phyloP scores from a whole-genome alignment of 2,329 filamentous ascomycete genomes.

The Fusarium sp. region DNA sequence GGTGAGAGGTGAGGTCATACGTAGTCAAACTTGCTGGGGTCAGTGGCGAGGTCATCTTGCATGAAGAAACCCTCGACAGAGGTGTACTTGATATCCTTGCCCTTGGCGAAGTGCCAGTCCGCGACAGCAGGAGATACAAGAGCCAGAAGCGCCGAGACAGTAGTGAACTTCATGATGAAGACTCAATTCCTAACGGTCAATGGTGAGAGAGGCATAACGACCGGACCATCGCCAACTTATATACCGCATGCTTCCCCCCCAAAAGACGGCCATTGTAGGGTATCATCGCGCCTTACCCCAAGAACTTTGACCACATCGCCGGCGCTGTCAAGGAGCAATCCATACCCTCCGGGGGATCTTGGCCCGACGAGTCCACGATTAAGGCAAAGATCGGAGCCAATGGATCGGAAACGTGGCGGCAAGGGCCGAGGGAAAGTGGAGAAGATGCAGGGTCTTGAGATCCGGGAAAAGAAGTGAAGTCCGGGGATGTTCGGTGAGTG shows the following conservation, averaged over 20 bases:
- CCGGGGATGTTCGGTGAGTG: slow-evolving; percentile 32
- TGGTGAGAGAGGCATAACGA: background rate
- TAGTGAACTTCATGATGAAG: slow-evolving; percentile 51
- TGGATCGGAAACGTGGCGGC: slow-evolving; percentile 48
- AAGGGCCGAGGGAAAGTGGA: slow-evolving; percentile 26
- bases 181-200: background rate
- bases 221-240: slow-evolving; percentile 14
- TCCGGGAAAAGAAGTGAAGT: background rate
- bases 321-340: background rate
- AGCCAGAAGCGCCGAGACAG: slow-evolving; percentile 49
- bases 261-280: slow-evolving; percentile 3
- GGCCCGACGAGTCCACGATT: slow-evolving; percentile 21
- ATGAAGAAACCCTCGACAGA: slow-evolving; percentile 73
- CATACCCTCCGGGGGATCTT: slow-evolving; percentile 27
- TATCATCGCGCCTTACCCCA: slow-evolving; percentile 27
- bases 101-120: slow-evolving; percentile 51
- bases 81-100: slow-evolving; percentile 67
- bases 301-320: background rate
- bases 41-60: slow-evolving; percentile 70
- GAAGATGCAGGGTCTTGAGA: slow-evolving; percentile 8
- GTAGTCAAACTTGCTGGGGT: slow-evolving; percentile 72
- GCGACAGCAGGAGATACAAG: slow-evolving; percentile 48
- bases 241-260: slow-evolving; percentile 8
- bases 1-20: slow-evolving; percentile 55
- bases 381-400: slow-evolving; percentile 46